Evolutionary conservation across 2,329 filamentous ascomycete genomes (phyloP).

Genomic region (Elsinoe necatrix): DNA sequence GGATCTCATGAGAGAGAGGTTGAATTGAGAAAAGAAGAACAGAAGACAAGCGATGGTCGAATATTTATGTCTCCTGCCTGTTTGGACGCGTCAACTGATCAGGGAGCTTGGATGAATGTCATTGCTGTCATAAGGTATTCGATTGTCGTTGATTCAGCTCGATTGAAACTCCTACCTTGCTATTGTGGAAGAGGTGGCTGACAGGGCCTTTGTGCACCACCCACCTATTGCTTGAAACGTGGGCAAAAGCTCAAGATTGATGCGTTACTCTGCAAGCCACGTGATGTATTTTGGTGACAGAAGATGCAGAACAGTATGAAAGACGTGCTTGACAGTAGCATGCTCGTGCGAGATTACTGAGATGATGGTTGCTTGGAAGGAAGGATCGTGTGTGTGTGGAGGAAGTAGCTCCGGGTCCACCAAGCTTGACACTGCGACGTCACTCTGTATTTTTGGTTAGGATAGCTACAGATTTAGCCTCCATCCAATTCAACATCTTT

Average conservation of each 20-base stretch:
- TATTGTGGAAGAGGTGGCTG: neutral
- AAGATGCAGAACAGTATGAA: neutral
- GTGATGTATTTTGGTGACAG: neutral
- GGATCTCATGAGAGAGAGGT: neutral
- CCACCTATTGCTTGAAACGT: neutral
- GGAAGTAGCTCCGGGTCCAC: neutral
- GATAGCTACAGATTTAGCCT: neutral
- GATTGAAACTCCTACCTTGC: constrained; percentile 2
- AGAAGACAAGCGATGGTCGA: neutral
- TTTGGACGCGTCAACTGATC: neutral
- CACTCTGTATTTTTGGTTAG: neutral
- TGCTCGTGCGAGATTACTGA: neutral
- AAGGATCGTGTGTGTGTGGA: neutral
- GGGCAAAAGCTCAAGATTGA: neutral
- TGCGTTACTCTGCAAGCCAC: neutral
- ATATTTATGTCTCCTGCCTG: neutral
- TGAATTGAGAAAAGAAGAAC: neutral
- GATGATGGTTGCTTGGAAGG: neutral
- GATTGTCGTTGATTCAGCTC: neutral
- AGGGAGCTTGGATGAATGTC: neutral
- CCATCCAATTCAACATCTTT: neutral
- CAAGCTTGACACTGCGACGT: constrained; percentile 3
- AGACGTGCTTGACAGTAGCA: neutral
- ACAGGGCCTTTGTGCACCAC: neutral
- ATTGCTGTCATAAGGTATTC: neutral